These are phyloP conservation scores for Solanum medicagineum DNA, from an alignment of 257 asterid species.

Conservation along the genomic window DNA sequence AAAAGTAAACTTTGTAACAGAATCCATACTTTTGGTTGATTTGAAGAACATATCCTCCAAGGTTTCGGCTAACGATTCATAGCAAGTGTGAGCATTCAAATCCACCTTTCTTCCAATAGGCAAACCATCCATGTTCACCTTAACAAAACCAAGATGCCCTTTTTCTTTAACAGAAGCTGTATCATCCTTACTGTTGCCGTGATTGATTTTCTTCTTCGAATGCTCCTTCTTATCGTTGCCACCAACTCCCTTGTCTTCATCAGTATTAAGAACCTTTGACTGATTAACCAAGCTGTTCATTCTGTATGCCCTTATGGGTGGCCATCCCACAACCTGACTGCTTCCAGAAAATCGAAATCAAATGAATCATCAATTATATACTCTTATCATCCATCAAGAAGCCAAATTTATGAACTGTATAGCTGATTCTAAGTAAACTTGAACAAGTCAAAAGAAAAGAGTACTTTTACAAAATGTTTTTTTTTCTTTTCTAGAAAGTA, in stretches of 20 bases:
- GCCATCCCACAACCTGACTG: slow-evolving; percentile 98
- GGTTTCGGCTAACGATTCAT: slow-evolving; percentile 42
- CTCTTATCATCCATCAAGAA: neutral
- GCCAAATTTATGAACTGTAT: neutral
- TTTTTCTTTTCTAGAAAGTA: neutral
- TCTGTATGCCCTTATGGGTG: slow-evolving; percentile 66
- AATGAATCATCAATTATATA: neutral
- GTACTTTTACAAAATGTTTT: neutral
- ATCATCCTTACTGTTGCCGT: slow-evolving; percentile 35
- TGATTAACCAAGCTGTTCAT: slow-evolving; percentile 66
- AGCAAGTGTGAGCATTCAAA: slow-evolving; percentile 53
- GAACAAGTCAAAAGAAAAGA: neutral
- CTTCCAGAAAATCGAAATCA: slow-evolving; percentile 5
- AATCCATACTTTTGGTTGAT: slow-evolving; percentile 9
- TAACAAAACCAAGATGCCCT: slow-evolving; percentile 48
- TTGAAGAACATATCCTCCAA: slow-evolving; percentile 75
- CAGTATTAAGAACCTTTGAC: slow-evolving; percentile 35
- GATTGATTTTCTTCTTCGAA: slow-evolving; percentile 52
- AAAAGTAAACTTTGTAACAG: slow-evolving; percentile 13
- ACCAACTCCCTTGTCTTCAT: slow-evolving; percentile 40
- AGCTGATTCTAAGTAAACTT: neutral
- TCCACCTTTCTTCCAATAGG: slow-evolving; percentile 81
- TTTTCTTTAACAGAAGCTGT: slow-evolving; percentile 17
- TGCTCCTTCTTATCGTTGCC: slow-evolving; percentile 43
- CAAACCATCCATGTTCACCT: slow-evolving; percentile 81